Conservation (phyloP, 306 rosid species). For the Ormosia semicastrata region DNA sequence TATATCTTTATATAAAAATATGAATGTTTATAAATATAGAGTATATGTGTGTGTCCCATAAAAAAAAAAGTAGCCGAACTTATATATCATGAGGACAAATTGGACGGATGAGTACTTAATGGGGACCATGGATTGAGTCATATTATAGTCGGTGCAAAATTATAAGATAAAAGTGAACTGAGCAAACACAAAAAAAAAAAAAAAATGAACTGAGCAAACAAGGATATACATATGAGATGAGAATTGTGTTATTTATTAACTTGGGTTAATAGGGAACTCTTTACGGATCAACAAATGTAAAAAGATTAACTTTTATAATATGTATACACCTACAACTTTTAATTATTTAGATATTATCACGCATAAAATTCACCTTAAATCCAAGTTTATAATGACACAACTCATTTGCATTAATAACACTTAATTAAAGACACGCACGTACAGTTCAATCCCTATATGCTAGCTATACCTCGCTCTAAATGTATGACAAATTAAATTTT, state of each 20-base stretch:
- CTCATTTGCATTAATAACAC: not conserved
- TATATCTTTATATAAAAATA: not conserved
- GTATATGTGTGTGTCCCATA: not conserved
- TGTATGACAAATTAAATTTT: too few relatives aligned
- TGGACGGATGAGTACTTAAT: not conserved
- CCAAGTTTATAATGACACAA: not conserved
- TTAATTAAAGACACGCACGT: too few relatives aligned
- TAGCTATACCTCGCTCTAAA: too few relatives aligned
- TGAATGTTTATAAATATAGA: not conserved
- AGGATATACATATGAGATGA: not conserved
- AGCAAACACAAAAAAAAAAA: too few relatives aligned
- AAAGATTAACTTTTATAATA: too few relatives aligned
- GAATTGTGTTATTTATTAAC: not conserved
- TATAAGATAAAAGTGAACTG: not conserved
- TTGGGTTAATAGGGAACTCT: too few relatives aligned
- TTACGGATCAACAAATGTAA: too few relatives aligned
- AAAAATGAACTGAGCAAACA: not conserved
- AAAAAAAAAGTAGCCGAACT: not conserved
- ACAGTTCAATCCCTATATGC: too few relatives aligned
- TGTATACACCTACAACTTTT: not conserved
- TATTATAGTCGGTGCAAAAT: slow-evolving; percentile 25
- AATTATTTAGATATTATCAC: too few relatives aligned
- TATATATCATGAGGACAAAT: not conserved
- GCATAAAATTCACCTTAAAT: too few relatives aligned
- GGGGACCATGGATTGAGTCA: not conserved